These are phyloP conservation scores for Aureobasidium sp. DNA, from an alignment of 2,329 filamentous ascomycete genomes.

Conservation along the genomic window DNA sequence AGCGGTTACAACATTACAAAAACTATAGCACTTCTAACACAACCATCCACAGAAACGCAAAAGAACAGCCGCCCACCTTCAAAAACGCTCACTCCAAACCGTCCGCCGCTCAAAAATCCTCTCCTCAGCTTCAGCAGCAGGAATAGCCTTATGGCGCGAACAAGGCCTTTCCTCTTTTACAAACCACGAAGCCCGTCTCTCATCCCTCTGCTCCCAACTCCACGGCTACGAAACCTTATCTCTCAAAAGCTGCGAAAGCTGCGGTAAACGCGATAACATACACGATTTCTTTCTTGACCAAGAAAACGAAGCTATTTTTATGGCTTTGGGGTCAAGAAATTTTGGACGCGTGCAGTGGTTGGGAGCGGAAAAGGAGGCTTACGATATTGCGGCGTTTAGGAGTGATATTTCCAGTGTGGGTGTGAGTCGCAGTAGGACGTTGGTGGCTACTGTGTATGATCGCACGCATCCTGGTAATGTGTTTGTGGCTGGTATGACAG, in stretches of 20 bases:
- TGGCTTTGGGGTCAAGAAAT: not conserved
- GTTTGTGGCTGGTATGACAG: constrained; percentile 8
- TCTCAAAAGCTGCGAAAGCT: constrained; percentile 10
- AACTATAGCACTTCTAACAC: not conserved
- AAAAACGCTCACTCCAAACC: constrained; percentile 10
- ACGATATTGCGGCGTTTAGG: constrained; percentile 7
- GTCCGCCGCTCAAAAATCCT: constrained; percentile 9
- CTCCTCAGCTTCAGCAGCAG: not conserved
- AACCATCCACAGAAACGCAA: constrained; percentile 11
- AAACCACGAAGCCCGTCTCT: constrained; percentile 5
- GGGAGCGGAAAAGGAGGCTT: not conserved
- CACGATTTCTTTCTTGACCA: constrained; percentile 9
- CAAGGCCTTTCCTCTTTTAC: constrained; percentile 9
- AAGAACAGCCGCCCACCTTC: not conserved
- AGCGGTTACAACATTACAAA: too few relatives aligned
- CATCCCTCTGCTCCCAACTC: not conserved
- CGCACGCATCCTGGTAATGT: constrained; percentile 10
- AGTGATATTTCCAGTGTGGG: constrained; percentile 1
- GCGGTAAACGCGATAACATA: constrained; percentile 10
- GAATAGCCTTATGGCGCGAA: constrained; percentile 10
- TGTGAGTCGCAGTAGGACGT: not conserved
- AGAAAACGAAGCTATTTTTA: not conserved
- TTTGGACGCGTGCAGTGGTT: not conserved
- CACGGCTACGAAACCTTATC: not conserved
- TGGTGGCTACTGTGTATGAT: constrained; percentile 6